Evolutionary conservation across 148 eudicot species (phyloP).

Genomic region (Silene latifolia): DNA sequence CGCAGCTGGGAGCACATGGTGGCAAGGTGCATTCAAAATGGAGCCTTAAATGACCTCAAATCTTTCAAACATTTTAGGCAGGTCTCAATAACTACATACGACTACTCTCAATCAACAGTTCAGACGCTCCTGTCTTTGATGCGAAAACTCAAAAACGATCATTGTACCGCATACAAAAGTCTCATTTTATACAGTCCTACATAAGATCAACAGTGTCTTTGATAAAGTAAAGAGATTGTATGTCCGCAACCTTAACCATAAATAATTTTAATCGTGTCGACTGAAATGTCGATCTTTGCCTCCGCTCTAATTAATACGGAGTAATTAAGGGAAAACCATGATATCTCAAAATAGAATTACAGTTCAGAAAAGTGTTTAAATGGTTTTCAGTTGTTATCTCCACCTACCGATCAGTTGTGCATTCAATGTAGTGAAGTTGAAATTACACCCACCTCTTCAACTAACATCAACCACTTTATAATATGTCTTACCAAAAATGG

Average conservation of each 20-base stretch:
- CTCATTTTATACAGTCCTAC: too few relatives aligned
- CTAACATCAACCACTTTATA: constrained; percentile 14
- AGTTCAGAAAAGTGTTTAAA: constrained; percentile 7
- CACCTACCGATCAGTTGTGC: constrained; percentile 19
- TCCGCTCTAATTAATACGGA: too few relatives aligned
- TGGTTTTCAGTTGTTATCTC: constrained; percentile 6
- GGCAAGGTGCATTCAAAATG: background rate
- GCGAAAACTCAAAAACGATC: background rate
- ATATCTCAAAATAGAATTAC: background rate
- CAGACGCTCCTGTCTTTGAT: background rate
- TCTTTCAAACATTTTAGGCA: constrained; percentile 12
- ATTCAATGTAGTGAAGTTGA: constrained; percentile 21
- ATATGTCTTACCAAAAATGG: background rate
- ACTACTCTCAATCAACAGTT: background rate
- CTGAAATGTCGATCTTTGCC: too few relatives aligned
- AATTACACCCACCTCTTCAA: constrained; percentile 23
- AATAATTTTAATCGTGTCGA: too few relatives aligned
- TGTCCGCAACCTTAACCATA: too few relatives aligned
- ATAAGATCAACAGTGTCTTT: too few relatives aligned
- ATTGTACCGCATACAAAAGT: too few relatives aligned
- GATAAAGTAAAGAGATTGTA: too few relatives aligned
- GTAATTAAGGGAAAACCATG: background rate
- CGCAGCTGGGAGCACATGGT: background rate
- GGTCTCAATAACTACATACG: background rate
- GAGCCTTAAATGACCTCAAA: constrained; percentile 19